Base-by-base conservation (phyloP, 345 rosid genomes). In the Aquilaria malaccensis region DNA sequence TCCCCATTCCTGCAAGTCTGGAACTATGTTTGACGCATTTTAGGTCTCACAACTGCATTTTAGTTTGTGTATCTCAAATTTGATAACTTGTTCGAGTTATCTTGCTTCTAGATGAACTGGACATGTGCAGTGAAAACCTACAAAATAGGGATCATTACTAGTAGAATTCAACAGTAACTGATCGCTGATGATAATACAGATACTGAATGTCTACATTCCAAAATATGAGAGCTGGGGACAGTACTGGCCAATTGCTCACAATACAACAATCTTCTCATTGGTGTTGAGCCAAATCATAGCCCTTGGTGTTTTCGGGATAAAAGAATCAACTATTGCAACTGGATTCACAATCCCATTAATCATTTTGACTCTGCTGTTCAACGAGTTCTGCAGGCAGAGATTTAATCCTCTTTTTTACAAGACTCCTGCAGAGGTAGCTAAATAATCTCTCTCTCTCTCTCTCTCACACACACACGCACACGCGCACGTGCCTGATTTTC, bases 241-340 rank as follows among this genome's bases (percentile, higher is more conserved):
- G 41, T 85, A 78, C 62, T 90, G 99, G 99, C 97, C 97, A 46
- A 58, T 91, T 31, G 82, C 75, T 50, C 96, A 94, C 75, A 94
- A 80, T 74, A 78, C 96, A 15, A 85, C 86, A 51, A 82, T 94
- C 79, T 86, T 88, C 76, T 86, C 97, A 12, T 71, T 90, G 72
- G 84, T 90, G 67, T 76, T 94, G 78, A 80, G 83, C 0, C 99
- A 94, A 74, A 56, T 86, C 32, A 94, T 85, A 65, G 96, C 96
- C 31, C 73, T 94, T 46, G 96, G 93, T 13, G 87, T 94, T 61
- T 94, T 94, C 59, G 93, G 96, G 54, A 58, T 88, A 52, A 94
- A 90, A 69, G 55, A 50, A 43, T 86, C 93, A 54, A 76, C 95
- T 14, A 70, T 88, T 31, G 95, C 92, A 48, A 75, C 91, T 0